Conservation (phyloP, 192 early-diverging fungal genomes). For the Kappamyces sp. region DNA sequence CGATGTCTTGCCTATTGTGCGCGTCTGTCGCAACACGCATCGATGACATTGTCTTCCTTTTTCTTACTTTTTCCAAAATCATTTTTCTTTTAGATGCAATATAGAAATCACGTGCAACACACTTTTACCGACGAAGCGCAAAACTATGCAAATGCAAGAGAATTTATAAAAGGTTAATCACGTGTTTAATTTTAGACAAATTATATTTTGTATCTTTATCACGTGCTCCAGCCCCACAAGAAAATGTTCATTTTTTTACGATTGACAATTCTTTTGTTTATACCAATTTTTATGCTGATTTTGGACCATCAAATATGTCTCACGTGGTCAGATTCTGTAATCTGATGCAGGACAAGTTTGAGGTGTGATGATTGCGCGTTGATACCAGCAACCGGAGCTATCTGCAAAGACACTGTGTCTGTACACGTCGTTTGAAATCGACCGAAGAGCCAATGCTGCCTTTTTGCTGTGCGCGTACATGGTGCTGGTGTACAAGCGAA, state of each 20-base stretch:
- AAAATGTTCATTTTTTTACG: constrained; percentile 49
- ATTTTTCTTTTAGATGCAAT: too few species aligned
- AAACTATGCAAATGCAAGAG: constrained; percentile 14
- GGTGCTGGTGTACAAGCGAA: constrained; percentile 55
- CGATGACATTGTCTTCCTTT: too few species aligned
- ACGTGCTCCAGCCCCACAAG: constrained; percentile 31
- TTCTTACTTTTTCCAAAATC: too few species aligned
- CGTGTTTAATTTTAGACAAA: constrained; percentile 33
- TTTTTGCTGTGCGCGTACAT: constrained; percentile 64
- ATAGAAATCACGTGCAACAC: background rate
- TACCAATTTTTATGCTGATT: constrained; percentile 59
- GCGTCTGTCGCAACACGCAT: too few species aligned
- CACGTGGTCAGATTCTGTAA: constrained; percentile 60
- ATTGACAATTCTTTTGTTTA: constrained; percentile 58
- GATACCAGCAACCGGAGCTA: constrained; percentile 36
- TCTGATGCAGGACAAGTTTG: constrained; percentile 52
- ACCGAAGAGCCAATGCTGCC: constrained; percentile 63
- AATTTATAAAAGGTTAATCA: constrained; percentile 38
- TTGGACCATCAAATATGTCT: constrained; percentile 61
- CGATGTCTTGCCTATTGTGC: too few species aligned
- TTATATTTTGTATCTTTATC: constrained; percentile 56
- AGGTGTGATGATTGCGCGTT: constrained; percentile 30
- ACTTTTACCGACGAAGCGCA: constrained; percentile 6
- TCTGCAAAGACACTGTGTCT: constrained; percentile 53
- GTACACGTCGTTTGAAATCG: constrained; percentile 47